These are phyloP conservation scores for Angophora floribunda DNA, from an alignment of 345 rosid species.

Conservation along the genomic window DNA sequence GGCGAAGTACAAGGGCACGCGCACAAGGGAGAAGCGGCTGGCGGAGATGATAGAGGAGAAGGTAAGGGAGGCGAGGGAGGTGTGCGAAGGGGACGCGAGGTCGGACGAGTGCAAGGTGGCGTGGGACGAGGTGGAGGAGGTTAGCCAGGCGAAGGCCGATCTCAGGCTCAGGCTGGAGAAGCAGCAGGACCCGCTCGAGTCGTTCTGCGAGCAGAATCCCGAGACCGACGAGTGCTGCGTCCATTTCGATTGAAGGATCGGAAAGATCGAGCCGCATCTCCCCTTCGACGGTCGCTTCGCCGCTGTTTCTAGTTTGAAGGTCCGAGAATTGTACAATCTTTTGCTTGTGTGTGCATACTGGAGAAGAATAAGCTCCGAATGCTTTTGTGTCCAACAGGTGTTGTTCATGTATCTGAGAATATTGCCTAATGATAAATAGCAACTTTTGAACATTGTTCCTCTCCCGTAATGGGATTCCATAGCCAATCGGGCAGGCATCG, in stretches of 20 bases:
- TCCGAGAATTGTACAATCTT: neutral
- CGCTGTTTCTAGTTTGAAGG: too few species aligned
- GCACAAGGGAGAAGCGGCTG: slow-evolving; percentile 52
- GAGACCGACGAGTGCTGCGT: slow-evolving; percentile 72
- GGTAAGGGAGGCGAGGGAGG: slow-evolving; percentile 67
- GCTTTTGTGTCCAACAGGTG: neutral
- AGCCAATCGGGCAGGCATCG: neutral
- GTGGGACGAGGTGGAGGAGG: slow-evolving; percentile 94
- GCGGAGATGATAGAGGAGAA: slow-evolving; percentile 63
- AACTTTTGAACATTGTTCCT: neutral
- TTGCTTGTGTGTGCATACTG: neutral
- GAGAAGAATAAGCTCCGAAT: neutral
- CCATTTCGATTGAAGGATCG: slow-evolving; percentile 31
- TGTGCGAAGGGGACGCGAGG: slow-evolving; percentile 38
- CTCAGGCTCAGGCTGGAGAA: slow-evolving; percentile 27
- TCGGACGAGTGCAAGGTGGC: slow-evolving; percentile 76
- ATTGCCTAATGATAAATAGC: neutral
- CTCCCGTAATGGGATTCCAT: neutral
- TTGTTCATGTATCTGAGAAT: neutral
- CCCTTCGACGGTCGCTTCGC: neutral
- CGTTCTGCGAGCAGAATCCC: slow-evolving; percentile 70
- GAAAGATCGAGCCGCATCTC: neutral
- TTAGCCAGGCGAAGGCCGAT: slow-evolving; percentile 86
- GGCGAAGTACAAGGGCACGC: slow-evolving; percentile 67
- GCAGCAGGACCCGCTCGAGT: slow-evolving; percentile 58